A percentile compares a stretch with the other conserved stretches of the same genome.
phyloP scores from a whole-genome alignment of 768 basidiomycete genomes.

The Suillus variegatus region DNA sequence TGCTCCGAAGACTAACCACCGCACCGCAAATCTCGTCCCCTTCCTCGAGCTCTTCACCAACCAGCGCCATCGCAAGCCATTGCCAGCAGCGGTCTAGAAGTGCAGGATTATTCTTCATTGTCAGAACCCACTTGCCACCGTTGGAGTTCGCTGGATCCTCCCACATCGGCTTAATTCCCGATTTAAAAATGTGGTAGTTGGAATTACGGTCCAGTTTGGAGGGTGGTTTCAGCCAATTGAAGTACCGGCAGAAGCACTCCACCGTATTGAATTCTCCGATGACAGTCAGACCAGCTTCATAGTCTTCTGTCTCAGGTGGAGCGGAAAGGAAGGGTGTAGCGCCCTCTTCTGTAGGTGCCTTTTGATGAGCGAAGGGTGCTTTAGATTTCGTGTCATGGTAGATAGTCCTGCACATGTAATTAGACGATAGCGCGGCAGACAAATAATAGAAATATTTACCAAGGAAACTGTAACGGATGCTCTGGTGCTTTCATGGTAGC shows the following conservation, averaged over 20 bases:
- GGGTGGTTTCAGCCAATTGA: slow-evolving; percentile 93
- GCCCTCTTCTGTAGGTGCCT: slow-evolving; percentile 29
- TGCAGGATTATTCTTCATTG: slow-evolving; percentile 82
- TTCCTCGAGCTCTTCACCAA: slow-evolving; percentile 73
- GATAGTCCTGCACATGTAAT: slow-evolving; percentile 63
- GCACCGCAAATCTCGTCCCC: slow-evolving; percentile 81
- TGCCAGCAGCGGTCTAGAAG: slow-evolving; percentile 87
- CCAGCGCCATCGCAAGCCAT: slow-evolving; percentile 89
- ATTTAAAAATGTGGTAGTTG: slow-evolving; percentile 96
- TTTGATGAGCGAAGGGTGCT: slow-evolving; percentile 55
- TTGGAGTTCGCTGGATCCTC: slow-evolving; percentile 90
- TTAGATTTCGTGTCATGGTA: slow-evolving; percentile 88
- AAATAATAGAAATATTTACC: slow-evolving; percentile 43
- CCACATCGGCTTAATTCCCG: slow-evolving; percentile 96
- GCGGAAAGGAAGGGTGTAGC: slow-evolving; percentile 28
- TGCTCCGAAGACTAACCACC: slow-evolving; percentile 84
- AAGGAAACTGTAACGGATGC: slow-evolving; percentile 82
- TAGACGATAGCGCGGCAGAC: slow-evolving; percentile 23
- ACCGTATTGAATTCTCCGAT: slow-evolving; percentile 92
- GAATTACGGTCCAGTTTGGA: slow-evolving; percentile 86
- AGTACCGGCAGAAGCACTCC: slow-evolving; percentile 87
- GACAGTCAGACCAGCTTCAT: slow-evolving; percentile 83
- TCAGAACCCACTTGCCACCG: slow-evolving; percentile 94
- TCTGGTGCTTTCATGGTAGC: slow-evolving; percentile 67
- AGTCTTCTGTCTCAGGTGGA: slow-evolving; percentile 69